These are phyloP conservation scores for Sphagnum magellanicum DNA, from an alignment of 228 moss, liverwort and hornwort species.

Conservation along the genomic window DNA sequence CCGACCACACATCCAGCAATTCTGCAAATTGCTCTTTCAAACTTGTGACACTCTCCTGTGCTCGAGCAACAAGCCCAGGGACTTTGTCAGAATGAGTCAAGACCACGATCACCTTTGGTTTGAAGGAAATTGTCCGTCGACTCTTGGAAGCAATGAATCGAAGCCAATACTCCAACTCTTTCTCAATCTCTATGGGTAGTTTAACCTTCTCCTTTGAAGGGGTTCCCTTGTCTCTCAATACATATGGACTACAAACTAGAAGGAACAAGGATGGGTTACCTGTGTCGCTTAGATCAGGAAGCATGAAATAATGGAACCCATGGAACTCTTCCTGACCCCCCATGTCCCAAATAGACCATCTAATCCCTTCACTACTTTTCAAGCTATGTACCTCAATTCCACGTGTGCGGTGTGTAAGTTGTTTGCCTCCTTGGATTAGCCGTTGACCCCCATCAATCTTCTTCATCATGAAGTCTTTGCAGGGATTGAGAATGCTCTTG, in stretches of 20 bases:
- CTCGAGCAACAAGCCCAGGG: not conserved
- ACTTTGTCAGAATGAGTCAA: not conserved
- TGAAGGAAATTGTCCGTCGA: not conserved
- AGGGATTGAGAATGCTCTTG: no score
- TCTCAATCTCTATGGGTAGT: not conserved
- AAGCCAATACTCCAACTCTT: slow-evolving; percentile 1
- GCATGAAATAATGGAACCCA: not conserved
- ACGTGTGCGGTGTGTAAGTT: no score
- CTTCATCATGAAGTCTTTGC: no score
- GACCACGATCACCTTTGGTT: not conserved
- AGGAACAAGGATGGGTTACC: not conserved
- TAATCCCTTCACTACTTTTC: not conserved
- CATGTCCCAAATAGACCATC: not conserved
- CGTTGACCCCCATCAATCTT: no score
- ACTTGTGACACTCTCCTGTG: not conserved
- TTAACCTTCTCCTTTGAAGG: not conserved
- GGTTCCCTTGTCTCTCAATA: not conserved
- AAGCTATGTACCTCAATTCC: no score
- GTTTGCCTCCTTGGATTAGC: no score
- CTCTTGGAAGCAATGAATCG: slow-evolving; percentile 1
- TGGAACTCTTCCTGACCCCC: slow-evolving; percentile 1
- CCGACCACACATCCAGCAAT: not conserved
- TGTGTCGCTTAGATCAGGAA: not conserved
- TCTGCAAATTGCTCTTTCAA: not conserved
- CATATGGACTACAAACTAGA: not conserved